These are phyloP conservation scores for Choiromyces venosus DNA, from an alignment of 495 filamentous ascomycete genomes.

Conservation along the genomic window DNA sequence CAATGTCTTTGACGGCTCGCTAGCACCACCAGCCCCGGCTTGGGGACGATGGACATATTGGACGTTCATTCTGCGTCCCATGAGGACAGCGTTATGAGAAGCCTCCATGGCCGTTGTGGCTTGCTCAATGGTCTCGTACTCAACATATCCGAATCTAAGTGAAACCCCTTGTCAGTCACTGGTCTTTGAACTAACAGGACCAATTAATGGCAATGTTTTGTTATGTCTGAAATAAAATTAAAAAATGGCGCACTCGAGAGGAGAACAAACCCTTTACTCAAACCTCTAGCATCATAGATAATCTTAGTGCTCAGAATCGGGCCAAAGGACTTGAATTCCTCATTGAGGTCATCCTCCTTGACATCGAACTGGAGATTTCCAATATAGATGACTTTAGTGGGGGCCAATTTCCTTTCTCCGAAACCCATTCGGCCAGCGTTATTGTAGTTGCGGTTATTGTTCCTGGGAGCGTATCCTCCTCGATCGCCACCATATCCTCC, in stretches of 20 bases:
- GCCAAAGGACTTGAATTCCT: slow-evolving; percentile 63
- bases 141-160: slow-evolving; percentile 71
- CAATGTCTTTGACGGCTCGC: slow-evolving; percentile 58
- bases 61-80: slow-evolving; percentile 69
- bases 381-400: slow-evolving; percentile 58
- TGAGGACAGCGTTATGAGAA: slow-evolving; percentile 64
- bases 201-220: slow-evolving; percentile 7
- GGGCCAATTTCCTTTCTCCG: slow-evolving; percentile 15
- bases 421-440: slow-evolving; percentile 24
- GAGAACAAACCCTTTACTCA: slow-evolving; percentile 77
- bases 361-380: slow-evolving; percentile 85
- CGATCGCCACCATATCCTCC: slow-evolving; percentile 9
- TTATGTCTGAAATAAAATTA: not conserved
- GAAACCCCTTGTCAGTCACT: slow-evolving; percentile 34
- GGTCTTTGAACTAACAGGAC: not conserved
- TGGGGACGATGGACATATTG: slow-evolving; percentile 45
- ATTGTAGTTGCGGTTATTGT: slow-evolving; percentile 16
- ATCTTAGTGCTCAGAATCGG: slow-evolving; percentile 53
- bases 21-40: slow-evolving; percentile 19
- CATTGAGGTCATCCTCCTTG: slow-evolving; percentile 62
- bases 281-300: slow-evolving; percentile 62
- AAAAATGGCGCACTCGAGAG: slow-evolving; percentile 6
- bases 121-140: slow-evolving; percentile 55
- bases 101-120: slow-evolving; percentile 58
- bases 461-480: slow-evolving; percentile 10